Base-by-base conservation (phyloP, 2,329 filamentous ascomycete genomes). In the Venturia oleaginea region DNA sequence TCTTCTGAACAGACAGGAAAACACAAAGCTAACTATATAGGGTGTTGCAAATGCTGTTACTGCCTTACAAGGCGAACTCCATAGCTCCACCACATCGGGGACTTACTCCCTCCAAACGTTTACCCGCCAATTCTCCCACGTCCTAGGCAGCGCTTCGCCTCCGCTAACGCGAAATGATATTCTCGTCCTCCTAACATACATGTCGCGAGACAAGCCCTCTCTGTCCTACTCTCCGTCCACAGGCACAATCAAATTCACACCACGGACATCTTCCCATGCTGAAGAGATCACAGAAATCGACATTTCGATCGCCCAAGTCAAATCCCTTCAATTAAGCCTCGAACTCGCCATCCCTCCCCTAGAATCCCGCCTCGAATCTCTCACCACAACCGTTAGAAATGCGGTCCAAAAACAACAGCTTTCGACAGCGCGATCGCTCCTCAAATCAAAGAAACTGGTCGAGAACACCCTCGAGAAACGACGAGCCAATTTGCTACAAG, bases 401-500 rank as follows among this genome's bases (percentile, higher is more conserved):
- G 89, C 91, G 0, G 85, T 96, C 0, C 77, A 79, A 4, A 82
- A 83, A 57, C 91, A 92, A 72, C 92, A 95, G 73, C 83, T 85
- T 55, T 78, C 89, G 30, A 82, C 87, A 0, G 94, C 93, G 11
- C 82, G 93, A 38, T 87, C 89, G 0, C 87, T 91, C 0, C 82
- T 99, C 15, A 87, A 88, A 62, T 89, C 86, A 5, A 96, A 91
- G 78, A 97, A 94, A 74, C 78, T 90, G 8, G 86, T 89, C 34
- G 92, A 97, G 74, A 79, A 83, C 2, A 89, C 86, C 13, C 81
- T 97, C 0, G 79, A 84, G 37, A 85, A 86, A 68, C 86, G 92
- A 15, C 85, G 87, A 37, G 86, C 86, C 10, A 90, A 90, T 0
- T 82, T 96, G 2, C 79, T 81, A 51, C 92, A 96, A 75, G 82